Percentiles rank a stretch among this genome's conserved stretches.
Conservation (phyloP, 2,329 filamentous ascomycete genomes). For the Colletotrichum sp. region DNA sequence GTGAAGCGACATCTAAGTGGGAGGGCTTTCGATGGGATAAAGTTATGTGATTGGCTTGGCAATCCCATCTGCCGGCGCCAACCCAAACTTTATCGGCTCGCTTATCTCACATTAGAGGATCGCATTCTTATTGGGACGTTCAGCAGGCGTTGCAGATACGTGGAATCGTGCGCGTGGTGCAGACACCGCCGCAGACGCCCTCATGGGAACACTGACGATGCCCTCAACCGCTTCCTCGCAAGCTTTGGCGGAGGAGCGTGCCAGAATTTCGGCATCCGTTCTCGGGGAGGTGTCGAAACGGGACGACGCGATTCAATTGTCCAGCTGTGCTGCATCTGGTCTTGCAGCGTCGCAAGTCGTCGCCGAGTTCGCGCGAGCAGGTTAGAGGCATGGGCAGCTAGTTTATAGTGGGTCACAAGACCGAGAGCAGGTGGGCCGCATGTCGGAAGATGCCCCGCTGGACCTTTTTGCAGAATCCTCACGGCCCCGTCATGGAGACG, state of each 20-base stretch:
- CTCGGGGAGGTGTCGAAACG: neutral
- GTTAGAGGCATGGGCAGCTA: neutral
- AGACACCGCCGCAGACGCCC: neutral
- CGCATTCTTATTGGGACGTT: neutral
- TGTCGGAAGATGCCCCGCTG: neutral
- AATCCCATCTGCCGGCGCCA: neutral
- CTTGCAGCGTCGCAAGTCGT: too few species aligned
- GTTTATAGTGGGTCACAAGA: too few species aligned
- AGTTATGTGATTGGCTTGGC: neutral
- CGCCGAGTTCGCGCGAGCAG: neutral
- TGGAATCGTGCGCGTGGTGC: neutral
- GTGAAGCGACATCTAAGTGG: too few species aligned
- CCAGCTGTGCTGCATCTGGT: too few species aligned
- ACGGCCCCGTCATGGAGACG: neutral
- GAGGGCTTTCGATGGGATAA: neutral
- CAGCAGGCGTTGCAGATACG: neutral
- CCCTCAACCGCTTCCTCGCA: neutral
- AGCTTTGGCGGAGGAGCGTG: neutral
- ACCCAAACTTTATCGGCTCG: neutral
- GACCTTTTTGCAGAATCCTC: neutral
- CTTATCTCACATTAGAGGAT: neutral
- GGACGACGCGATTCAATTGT: too few species aligned
- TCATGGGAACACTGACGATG: neutral
- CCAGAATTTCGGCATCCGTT: neutral
- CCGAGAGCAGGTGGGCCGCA: neutral